A percentile compares a stretch with the other conserved stretches of the same genome.
phyloP scores from a whole-genome alignment of 2,329 filamentous ascomycete species.

The Trichoderma arundinaceum region DNA sequence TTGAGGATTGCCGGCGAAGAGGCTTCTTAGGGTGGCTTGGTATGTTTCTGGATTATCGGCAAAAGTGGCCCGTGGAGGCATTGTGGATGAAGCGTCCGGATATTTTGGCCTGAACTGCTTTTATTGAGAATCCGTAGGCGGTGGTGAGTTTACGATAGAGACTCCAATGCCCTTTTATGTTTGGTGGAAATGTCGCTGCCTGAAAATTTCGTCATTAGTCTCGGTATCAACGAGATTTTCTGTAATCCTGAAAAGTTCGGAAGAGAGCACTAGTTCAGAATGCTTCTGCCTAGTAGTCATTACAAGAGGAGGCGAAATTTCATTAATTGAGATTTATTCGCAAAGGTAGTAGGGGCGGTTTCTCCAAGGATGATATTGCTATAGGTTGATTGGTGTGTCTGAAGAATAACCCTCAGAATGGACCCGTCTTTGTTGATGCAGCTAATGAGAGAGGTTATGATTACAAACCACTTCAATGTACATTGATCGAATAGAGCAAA shows the following conservation, averaged over 20 bases:
- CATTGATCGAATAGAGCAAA: no score
- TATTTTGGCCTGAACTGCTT: neutral
- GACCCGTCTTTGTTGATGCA: no score
- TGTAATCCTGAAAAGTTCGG: neutral
- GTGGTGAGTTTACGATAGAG: neutral
- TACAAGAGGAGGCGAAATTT: no score
- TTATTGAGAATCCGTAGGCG: no score
- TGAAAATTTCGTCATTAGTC: neutral
- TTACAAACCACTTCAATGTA: no score
- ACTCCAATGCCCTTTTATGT: neutral
- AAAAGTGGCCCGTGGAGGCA: constrained; percentile 20
- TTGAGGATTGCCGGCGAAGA: constrained; percentile 29
- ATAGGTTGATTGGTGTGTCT: no score
- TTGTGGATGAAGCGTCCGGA: neutral
- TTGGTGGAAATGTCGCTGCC: constrained; percentile 9
- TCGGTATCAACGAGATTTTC: neutral
- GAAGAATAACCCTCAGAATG: no score
- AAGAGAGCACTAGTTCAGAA: neutral
- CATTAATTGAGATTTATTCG: no score
- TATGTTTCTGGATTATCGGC: constrained; percentile 28
- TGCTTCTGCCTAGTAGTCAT: neutral
- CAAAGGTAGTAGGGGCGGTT: no score
- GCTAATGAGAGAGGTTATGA: no score
- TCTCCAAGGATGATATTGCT: no score
- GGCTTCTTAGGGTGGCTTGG: constrained; percentile 29